These are phyloP conservation scores for Acanthamoeba lenticulata DNA, from an alignment of 208 protist genomes.

Conservation along the genomic window DNA sequence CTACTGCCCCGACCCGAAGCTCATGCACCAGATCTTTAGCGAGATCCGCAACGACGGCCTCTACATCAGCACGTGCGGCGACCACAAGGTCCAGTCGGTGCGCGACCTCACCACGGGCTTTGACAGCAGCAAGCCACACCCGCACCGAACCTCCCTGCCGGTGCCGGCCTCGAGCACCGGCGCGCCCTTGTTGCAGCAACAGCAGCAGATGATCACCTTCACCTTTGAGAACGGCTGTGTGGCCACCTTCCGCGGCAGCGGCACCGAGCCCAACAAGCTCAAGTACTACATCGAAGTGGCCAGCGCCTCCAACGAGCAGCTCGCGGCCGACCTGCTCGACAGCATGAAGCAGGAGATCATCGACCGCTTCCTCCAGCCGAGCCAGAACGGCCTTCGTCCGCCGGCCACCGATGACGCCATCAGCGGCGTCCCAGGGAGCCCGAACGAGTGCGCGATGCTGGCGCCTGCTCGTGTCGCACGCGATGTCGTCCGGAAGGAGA, in stretches of 20 bases:
- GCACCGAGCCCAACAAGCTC: conserved; percentile 99
- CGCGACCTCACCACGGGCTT: conserved; percentile 92
- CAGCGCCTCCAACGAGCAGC: conserved; percentile 33
- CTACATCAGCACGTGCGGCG: conserved; percentile 72
- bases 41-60: conserved; percentile 83
- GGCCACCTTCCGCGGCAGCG: conserved; percentile 94
- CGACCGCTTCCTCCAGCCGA: conserved; percentile 26
- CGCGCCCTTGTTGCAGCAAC: no score
- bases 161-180: conserved; percentile 83
- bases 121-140: conserved; percentile 87
- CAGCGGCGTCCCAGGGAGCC: background rate
- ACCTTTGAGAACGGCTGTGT: conserved; percentile 92
- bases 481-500: conserved; percentile 23
- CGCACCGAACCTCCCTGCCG: conserved; percentile 86
- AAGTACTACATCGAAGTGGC: conserved; percentile 92
- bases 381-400: conserved; percentile 15
- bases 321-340: background rate
- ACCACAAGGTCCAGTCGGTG: conserved; percentile 77
- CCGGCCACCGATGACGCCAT: background rate
- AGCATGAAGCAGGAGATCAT: conserved; percentile 30
- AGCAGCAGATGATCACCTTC: conserved; percentile 96
- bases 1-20: conserved; percentile 88
- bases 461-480: background rate
- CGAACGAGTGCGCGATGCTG: background rate
- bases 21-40: conserved; percentile 90